Evolutionary conservation across 2,329 filamentous ascomycete species (phyloP).

Genomic region (Ophiostoma triangulosporum): DNA sequence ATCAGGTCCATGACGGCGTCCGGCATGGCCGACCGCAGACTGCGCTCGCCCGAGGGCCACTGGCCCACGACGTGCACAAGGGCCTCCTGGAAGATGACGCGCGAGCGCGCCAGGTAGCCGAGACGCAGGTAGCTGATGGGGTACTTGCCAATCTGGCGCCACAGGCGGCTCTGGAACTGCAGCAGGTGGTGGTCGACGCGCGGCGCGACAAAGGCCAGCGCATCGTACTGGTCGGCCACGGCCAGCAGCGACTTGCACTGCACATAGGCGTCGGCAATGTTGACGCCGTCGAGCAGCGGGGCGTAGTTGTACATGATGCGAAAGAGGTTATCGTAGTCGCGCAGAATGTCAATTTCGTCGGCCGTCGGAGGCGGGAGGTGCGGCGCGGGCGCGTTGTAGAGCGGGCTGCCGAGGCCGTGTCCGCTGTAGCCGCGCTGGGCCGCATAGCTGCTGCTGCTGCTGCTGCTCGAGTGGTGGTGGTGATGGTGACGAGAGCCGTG

Average conservation of each 20-base stretch:
- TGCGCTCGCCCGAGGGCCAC: conserved; percentile 72
- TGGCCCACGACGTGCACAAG: conserved; percentile 89
- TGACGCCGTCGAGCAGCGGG: conserved; percentile 67
- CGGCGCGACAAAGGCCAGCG: conserved; percentile 72
- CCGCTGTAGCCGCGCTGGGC: conserved; percentile 15
- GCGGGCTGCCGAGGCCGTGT: conserved; percentile 14
- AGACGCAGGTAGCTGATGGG: conserved; percentile 84
- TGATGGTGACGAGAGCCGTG: conserved; percentile 25
- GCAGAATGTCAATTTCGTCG: conserved; percentile 61
- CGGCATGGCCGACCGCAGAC: conserved; percentile 61
- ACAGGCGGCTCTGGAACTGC: conserved; percentile 79
- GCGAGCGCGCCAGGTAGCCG: conserved; percentile 71
- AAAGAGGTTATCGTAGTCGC: conserved; percentile 92
- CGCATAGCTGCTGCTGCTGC: conserved; percentile 28
- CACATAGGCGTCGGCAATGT: conserved; percentile 84
- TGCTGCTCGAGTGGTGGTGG: too few species aligned
- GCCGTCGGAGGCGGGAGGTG: conserved; percentile 33
- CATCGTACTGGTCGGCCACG: conserved; percentile 90
- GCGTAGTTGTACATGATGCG: conserved; percentile 92
- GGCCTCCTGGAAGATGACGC: conserved; percentile 74
- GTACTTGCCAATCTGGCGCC: conserved; percentile 95
- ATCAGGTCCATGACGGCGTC: conserved; percentile 73
- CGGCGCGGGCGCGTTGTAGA: conserved; percentile 9
- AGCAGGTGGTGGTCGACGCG: conserved; percentile 88
- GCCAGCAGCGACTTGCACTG: conserved; percentile 84